Base-by-base conservation (phyloP, 176 grass and related monocot genomes). In the Hyparrhenia diplandra region DNA sequence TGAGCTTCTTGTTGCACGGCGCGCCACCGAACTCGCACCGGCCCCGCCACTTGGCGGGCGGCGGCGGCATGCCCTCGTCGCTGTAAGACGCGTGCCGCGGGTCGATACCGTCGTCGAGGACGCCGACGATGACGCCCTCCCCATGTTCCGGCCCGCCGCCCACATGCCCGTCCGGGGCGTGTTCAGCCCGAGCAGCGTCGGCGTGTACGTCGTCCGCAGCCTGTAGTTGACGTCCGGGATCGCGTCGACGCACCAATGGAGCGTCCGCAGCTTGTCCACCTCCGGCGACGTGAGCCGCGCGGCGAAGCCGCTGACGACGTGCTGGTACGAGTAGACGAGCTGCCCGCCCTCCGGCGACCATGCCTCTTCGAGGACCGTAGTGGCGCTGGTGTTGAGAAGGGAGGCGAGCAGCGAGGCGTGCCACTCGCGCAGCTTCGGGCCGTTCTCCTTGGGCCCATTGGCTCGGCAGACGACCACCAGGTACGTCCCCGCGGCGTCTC, bases 1-100 rank as follows among this genome's bases (percentile, higher is more conserved):
- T 89, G 3, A 93, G 73, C 85, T 97, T 97, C 73, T 75, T 85
- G 80, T 91, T 97, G 90, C 94, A 97, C 10, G 83, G 65, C 18
- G 80, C 76, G 51, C 30, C 63, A 0, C 80, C 89, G 64, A 89
- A 97, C 21, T 91, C 86, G 70, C 94, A 97, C 25, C 54, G 17
- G 28, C 94, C 94, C 8, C 74, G 69, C 94, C 90, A 97, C 82
- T 86, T 90, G 23, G 80, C 25, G 0, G 90, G 90, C 13, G 86
- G 90, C 13, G 64, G 73, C 10, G 69, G 25, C 83, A 97, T 92
- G 28, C 88, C 88, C 0, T 52, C 79, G 23, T 89, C 83, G 3
- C 40, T 1, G 64, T 80, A 94, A 0, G 80, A 94, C 0, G 34
- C 80, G 36, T 94, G 92, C 3, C 67, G 69, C 30, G 89, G 83